A percentile compares a stretch with the other conserved stretches of the same genome.
Evolutionary conservation across 352 stramenopile species (phyloP).

Genomic region (Pythium sp.): DNA sequence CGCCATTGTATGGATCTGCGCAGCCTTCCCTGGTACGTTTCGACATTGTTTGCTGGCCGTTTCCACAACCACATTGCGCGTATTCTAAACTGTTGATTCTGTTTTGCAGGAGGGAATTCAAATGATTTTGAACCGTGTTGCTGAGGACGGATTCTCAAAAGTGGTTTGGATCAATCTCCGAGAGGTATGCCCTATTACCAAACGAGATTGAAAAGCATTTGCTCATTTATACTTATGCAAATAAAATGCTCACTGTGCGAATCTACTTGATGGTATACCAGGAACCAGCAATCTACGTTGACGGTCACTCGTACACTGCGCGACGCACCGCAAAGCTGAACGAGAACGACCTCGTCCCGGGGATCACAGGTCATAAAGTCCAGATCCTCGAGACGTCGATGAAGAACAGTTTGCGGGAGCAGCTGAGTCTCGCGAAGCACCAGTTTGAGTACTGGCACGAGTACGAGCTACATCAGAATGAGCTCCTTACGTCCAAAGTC

Average conservation of each 20-base stretch:
- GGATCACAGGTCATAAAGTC: constrained; percentile 79
- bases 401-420: constrained; percentile 76
- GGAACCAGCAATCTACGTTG: constrained; percentile 84
- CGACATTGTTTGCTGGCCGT: background rate
- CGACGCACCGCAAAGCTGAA: constrained; percentile 73
- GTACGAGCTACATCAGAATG: constrained; percentile 57
- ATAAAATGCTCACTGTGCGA: background rate
- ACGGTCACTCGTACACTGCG: constrained; percentile 68
- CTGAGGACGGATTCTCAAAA: constrained; percentile 70
- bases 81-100: constrained; percentile 3
- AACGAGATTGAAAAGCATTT: background rate
- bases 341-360: constrained; percentile 80
- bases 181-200: constrained; percentile 33
- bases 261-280: constrained; percentile 11
- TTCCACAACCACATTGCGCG: background rate
- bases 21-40: constrained; percentile 66
- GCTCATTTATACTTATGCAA: background rate
- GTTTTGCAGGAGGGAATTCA: constrained; percentile 61
- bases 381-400: constrained; percentile 79
- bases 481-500: constrained; percentile 40
- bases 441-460: constrained; percentile 85
- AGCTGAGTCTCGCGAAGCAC: constrained; percentile 40
- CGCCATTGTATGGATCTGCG: constrained; percentile 68
- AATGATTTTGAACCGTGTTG: constrained; percentile 62
- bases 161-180: constrained; percentile 84